Base-by-base conservation (phyloP, 306 rosid species). In the Rosa multiflora region DNA sequence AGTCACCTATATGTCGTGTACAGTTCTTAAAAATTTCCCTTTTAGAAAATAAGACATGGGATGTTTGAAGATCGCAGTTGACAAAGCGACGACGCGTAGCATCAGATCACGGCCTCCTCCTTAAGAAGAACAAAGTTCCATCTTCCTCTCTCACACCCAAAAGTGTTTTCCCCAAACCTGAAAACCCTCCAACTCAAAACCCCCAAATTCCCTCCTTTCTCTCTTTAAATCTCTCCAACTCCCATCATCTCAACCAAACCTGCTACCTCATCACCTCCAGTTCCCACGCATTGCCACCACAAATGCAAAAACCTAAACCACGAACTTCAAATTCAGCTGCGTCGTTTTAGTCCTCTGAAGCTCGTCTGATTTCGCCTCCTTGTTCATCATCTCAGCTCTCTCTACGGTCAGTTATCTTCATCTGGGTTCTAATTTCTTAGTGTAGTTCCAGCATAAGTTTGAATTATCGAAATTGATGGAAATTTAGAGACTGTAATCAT, bases 141-240 rank as follows among this genome's bases (percentile, higher is more conserved):
- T 63, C 56, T 73, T 73, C 63, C 52, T 73, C 74, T 17, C 0
- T 11, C 9, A 80, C 69, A 80, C 79, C 78, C 69, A 49, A 72
- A 52, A 49, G 2, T 73, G 48, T 63, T 52, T 18, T 49, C 72
- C 74, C 75, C 83, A 48, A 29, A 17, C 67, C 77, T 14, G 76
- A 7, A 42, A 74, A 21, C 52, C 68, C 67, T 12, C 43, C 0
- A 23, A 32, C 69, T 35, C 39, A 40, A 39, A 73, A 6, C 64
- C 48, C 76, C 64, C 8, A 55, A 53, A 74, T 39, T 40, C 69
- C 68, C 78, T 74, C 78, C 52, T 39, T 2, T n/a, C 52, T n/a
- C 47, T 37, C 78, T 56, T 40, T 53, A 74, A 56, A 32, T 32
- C 35, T 32, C 35, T 32, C 35, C 35, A 32, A 32, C 35, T 32